Percentiles rank a stretch among this genome's conserved stretches.
Conservation (phyloP, 1,284 basidiomycete genomes). For the Ceratobasidium sp. region DNA sequence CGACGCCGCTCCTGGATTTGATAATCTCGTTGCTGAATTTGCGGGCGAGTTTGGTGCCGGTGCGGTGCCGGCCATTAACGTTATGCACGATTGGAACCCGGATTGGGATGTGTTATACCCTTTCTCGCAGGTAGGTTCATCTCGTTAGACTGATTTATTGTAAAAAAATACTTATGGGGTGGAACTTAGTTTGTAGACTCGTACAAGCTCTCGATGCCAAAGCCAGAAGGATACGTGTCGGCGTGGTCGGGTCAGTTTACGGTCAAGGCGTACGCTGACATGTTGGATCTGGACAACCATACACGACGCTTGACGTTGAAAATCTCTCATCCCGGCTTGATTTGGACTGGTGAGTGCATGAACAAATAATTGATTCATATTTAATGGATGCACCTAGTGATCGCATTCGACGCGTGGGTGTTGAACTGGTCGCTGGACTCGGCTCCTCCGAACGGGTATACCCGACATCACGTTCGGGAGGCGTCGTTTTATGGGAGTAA, state of each 20-base stretch:
- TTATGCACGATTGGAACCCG: conserved; percentile 62
- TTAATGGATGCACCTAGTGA: conserved; percentile 63
- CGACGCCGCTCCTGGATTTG: conserved; percentile 85
- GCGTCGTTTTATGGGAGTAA: conserved; percentile 84
- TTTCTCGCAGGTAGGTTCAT: conserved; percentile 73
- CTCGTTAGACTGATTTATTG: conserved; percentile 52
- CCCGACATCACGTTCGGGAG: conserved; percentile 93
- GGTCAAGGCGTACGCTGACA: conserved; percentile 73
- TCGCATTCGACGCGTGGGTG: conserved; percentile 95
- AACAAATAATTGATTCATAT: background rate
- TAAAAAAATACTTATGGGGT: conserved; percentile 53
- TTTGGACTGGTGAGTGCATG: conserved; percentile 79
- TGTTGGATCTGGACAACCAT: conserved; percentile 68
- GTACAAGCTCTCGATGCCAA: conserved; percentile 76
- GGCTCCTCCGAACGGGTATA: conserved; percentile 76
- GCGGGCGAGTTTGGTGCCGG: conserved; percentile 69
- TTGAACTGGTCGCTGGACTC: conserved; percentile 86
- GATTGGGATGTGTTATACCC: conserved; percentile 82
- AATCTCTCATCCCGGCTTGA: conserved; percentile 86
- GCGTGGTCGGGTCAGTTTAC: conserved; percentile 69
- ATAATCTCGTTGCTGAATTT: conserved; percentile 72
- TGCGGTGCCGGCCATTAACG: conserved; percentile 60
- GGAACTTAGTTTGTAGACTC: conserved; percentile 76
- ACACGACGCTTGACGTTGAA: conserved; percentile 80
- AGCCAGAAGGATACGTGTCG: conserved; percentile 66